Base-by-base conservation (phyloP, 2,329 filamentous ascomycete genomes). In the Dichotomopilus funicola region DNA sequence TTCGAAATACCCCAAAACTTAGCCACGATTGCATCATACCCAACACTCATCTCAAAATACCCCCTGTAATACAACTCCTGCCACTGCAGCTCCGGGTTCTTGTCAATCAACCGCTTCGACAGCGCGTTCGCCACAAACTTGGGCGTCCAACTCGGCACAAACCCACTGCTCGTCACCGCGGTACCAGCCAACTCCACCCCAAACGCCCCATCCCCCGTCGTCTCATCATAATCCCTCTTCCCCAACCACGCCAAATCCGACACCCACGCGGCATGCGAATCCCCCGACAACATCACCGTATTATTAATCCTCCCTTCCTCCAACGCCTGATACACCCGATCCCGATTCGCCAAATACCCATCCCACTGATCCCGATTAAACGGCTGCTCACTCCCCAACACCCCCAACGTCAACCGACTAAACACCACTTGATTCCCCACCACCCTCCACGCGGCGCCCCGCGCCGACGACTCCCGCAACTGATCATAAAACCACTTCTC, bases 361-460 rank as follows among this genome's bases (percentile, higher is more conserved):
- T 63, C 76, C 80, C 79, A 83, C 19, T 75, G 49, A 44, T 64
- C 60, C 9, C 34, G 48, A 42, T 61, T 63, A 40, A 56, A 56
- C 31, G 72, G 70, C 49, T 71, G 66, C 11, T 68, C 65, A 11
- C 68, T 65, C 38, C 61, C 54, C 12, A 60, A 36, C 5, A 56
- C 44, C 1, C 70, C 66, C 10, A 64, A 58, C 7, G 62, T 70
- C 47, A 72, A 66, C 31, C 70, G 64, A 48, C 70, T 72, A 70
- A 89, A 88, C 49, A 89, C 72, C 43, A 86, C 81, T 67, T 89
- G 87, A 33, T 83, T 86, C 8, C 87, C 87, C 44, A 91, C 78
- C 13, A 91, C 67, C 42, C 87, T 76, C 87, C 87, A 91, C 0
- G 79, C 77, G 0, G 86, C 83, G 31, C 82, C 83, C n/a, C 86